Evolutionary conservation across 2,329 filamentous ascomycete species (phyloP).

Genomic region (Thermomyces lanuginosus): DNA sequence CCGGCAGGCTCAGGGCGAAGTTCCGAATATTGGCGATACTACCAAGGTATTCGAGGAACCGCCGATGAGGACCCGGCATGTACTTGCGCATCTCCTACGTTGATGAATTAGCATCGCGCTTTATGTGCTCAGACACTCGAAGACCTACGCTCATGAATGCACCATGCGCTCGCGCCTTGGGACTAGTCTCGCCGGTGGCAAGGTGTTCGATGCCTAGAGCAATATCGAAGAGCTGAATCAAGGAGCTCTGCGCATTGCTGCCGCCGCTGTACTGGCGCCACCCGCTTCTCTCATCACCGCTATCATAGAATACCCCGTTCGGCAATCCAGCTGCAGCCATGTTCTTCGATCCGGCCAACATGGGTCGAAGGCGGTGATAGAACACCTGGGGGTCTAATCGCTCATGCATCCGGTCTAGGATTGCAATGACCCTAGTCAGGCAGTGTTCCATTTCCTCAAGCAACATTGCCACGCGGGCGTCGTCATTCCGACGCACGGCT

Average conservation of each 20-base stretch:
- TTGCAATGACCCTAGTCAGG: conserved; percentile 25
- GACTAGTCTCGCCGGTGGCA: conserved; percentile 18
- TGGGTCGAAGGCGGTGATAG: conserved; percentile 36
- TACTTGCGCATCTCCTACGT: conserved; percentile 37
- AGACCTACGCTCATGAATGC: conserved; percentile 15
- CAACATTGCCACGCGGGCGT: conserved; percentile 20
- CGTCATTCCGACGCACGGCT: conserved; percentile 25
- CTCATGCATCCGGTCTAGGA: conserved; percentile 37
- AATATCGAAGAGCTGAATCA: conserved; percentile 39
- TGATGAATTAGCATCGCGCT: conserved; percentile 1
- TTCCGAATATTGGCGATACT: conserved; percentile 30
- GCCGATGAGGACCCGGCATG: conserved; percentile 37
- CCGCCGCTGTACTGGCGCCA: conserved; percentile 38
- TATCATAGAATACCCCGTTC: conserved; percentile 37
- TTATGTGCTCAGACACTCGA: neutral
- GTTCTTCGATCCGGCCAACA: conserved; percentile 38
- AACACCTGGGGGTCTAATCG: conserved; percentile 33
- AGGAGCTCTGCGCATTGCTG: conserved; percentile 39
- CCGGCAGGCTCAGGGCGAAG: conserved; percentile 24
- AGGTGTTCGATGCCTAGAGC: conserved; percentile 35
- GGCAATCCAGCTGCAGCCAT: conserved; percentile 37
- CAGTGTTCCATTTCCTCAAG: conserved; percentile 26
- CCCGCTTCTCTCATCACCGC: conserved; percentile 31
- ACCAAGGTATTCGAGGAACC: conserved; percentile 34
- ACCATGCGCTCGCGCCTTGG: conserved; percentile 11